These are phyloP conservation scores for Hyaloperonospora brassicae DNA, from an alignment of 352 stramenopile species.

Conservation along the genomic window DNA sequence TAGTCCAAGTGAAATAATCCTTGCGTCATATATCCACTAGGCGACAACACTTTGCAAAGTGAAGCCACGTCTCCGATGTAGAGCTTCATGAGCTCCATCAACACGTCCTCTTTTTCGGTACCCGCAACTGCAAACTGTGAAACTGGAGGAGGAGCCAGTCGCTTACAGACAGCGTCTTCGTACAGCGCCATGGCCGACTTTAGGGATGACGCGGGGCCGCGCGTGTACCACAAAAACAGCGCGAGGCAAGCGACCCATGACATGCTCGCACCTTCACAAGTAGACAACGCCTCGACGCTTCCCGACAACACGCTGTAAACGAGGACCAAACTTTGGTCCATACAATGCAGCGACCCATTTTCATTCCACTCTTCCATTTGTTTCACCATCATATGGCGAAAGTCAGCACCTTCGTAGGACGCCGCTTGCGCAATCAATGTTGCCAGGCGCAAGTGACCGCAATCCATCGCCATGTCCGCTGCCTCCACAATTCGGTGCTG, in stretches of 20 bases:
- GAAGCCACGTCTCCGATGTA: slow-evolving; percentile 46
- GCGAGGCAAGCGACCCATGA: slow-evolving; percentile 56
- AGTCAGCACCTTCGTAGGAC: slow-evolving; percentile 45
- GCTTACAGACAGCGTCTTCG: slow-evolving; percentile 34
- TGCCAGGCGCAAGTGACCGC: slow-evolving; percentile 51
- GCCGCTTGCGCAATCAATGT: slow-evolving; percentile 57
- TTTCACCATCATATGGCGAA: slow-evolving; percentile 37
- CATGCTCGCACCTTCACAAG: slow-evolving; percentile 35
- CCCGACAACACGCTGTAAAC: slow-evolving; percentile 62
- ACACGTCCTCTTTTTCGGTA: slow-evolving; percentile 41
- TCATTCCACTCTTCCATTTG: slow-evolving; percentile 58
- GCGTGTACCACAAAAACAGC: slow-evolving; percentile 66
- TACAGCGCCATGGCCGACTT: slow-evolving; percentile 40
- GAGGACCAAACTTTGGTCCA: slow-evolving; percentile 51
- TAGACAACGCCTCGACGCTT: slow-evolving; percentile 49
- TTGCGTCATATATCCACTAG: slow-evolving; percentile 41
- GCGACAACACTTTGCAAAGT: slow-evolving; percentile 51
- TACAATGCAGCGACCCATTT: slow-evolving; percentile 39
- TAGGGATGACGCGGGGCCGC: slow-evolving; percentile 39
- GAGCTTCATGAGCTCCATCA: slow-evolving; percentile 68
- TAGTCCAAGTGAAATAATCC: slow-evolving; percentile 49
- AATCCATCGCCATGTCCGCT: slow-evolving; percentile 49
- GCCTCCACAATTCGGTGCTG: slow-evolving; percentile 56
- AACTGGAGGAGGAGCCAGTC: slow-evolving; percentile 25
- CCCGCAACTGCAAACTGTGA: slow-evolving; percentile 24